Evolutionary conservation across 306 rosid genomes (phyloP).

Genomic region (Cicer chorassanicum): DNA sequence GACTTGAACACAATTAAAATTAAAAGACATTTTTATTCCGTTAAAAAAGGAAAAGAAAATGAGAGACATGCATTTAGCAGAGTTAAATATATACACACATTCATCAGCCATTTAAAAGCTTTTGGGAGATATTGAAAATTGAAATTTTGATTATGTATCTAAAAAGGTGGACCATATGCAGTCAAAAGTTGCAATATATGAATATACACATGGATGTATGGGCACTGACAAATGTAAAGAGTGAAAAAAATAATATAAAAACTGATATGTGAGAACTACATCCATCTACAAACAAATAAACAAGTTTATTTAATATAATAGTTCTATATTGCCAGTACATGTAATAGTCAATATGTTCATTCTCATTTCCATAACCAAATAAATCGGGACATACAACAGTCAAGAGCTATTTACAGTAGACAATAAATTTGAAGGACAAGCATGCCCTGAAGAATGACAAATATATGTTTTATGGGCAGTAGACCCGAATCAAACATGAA

Average conservation of each 20-base stretch:
- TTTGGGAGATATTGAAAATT: constrained; percentile 1
- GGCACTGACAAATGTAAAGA: background rate
- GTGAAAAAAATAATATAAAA: background rate
- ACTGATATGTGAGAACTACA: constrained; percentile 6
- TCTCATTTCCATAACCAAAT: constrained; percentile 20
- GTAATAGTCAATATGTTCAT: constrained; percentile 13
- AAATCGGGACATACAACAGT: background rate
- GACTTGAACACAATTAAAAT: background rate
- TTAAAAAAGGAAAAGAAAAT: background rate
- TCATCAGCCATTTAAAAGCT: constrained; percentile 29
- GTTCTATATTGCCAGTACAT: background rate
- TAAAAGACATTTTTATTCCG: background rate
- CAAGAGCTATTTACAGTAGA: constrained; percentile 18
- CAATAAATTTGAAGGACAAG: constrained; percentile 40
- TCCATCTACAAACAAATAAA: constrained; percentile 3
- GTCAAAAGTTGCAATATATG: constrained; percentile 1
- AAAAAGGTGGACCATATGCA: background rate
- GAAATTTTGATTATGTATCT: background rate
- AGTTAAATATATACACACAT: constrained; percentile 14
- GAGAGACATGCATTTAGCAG: constrained; percentile 5
- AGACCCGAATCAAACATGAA: constrained; percentile 16
- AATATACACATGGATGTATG: constrained; percentile 20
- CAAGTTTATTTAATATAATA: constrained; percentile 10
- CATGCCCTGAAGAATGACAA: constrained; percentile 26
- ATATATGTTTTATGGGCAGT: constrained; percentile 19